phyloP scores from a whole-genome alignment of 352 stramenopile genomes.

The Pythium dissimile region DNA sequence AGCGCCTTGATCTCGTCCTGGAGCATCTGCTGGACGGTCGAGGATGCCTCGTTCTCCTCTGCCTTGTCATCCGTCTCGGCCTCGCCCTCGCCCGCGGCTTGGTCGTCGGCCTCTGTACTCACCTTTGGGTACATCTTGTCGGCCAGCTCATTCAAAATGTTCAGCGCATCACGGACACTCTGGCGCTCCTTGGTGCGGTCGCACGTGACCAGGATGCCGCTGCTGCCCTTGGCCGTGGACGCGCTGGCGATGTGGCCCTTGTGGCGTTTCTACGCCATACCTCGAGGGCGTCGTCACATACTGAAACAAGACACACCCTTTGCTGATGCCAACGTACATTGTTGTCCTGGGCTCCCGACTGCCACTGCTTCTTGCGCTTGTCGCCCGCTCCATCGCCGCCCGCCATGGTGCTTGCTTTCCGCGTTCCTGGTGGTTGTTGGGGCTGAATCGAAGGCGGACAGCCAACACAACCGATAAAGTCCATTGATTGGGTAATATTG shows the following conservation, averaged over 20 bases:
- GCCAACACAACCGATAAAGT: too few relatives aligned
- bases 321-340: too few relatives aligned
- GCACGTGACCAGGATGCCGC: slow-evolving; percentile 66
- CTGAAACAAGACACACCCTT: too few relatives aligned
- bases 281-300: too few relatives aligned
- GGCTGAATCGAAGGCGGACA: too few relatives aligned
- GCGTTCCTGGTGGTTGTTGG: not conserved
- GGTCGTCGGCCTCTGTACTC: too few relatives aligned
- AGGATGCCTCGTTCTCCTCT: not conserved
- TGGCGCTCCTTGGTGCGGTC: slow-evolving; percentile 77
- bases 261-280: slow-evolving; percentile 45
- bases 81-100: too few relatives aligned
- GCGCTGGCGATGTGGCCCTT: slow-evolving; percentile 45
- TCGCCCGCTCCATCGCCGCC: slow-evolving; percentile 22
- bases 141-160: slow-evolving; percentile 71
- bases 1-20: slow-evolving; percentile 65
- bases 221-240: slow-evolving; percentile 52
- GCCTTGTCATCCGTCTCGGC: slow-evolving; percentile 19
- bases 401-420: slow-evolving; percentile 19
- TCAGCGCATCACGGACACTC: slow-evolving; percentile 65
- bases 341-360: slow-evolving; percentile 10
- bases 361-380: slow-evolving; percentile 63
- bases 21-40: slow-evolving; percentile 63
- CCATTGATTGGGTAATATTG: too few relatives aligned
- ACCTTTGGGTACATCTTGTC: slow-evolving; percentile 50